Evolutionary conservation across 257 asterid genomes (phyloP).

Genomic region (Solanum pennellii): DNA sequence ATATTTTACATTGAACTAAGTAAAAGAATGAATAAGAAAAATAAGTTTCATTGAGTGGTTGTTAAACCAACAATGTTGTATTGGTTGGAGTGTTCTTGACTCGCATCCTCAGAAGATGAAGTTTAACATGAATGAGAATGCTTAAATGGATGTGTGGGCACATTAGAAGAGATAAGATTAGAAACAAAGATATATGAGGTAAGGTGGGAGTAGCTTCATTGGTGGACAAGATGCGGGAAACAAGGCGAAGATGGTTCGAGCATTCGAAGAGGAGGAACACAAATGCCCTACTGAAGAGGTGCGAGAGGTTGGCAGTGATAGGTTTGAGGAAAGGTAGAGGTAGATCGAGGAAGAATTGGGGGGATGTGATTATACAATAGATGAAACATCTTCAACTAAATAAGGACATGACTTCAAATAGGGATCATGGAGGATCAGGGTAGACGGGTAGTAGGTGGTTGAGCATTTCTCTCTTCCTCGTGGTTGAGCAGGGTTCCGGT

Average conservation of each 20-base stretch:
- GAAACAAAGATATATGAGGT: background rate
- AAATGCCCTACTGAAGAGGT: background rate
- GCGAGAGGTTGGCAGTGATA: background rate
- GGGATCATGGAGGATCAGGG: background rate
- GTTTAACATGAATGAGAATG: background rate
- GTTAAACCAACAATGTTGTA: background rate
- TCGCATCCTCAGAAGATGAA: too few relatives aligned
- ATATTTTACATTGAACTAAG: background rate
- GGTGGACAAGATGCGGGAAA: background rate
- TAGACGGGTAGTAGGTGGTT: too few relatives aligned
- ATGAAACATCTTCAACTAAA: background rate
- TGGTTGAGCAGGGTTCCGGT: too few relatives aligned
- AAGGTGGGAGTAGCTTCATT: background rate
- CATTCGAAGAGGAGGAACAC: background rate
- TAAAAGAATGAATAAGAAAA: background rate
- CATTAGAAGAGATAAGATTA: background rate
- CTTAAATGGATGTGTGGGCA: background rate
- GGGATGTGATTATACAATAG: background rate
- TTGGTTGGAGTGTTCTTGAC: background rate
- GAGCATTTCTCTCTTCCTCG: too few relatives aligned
- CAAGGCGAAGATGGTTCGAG: background rate
- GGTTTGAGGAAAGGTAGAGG: background rate
- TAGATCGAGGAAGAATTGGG: background rate
- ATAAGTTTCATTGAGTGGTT: background rate
- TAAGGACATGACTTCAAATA: background rate